phyloP scores from a whole-genome alignment of 179 eudicot species.

The Silene vulgaris region DNA sequence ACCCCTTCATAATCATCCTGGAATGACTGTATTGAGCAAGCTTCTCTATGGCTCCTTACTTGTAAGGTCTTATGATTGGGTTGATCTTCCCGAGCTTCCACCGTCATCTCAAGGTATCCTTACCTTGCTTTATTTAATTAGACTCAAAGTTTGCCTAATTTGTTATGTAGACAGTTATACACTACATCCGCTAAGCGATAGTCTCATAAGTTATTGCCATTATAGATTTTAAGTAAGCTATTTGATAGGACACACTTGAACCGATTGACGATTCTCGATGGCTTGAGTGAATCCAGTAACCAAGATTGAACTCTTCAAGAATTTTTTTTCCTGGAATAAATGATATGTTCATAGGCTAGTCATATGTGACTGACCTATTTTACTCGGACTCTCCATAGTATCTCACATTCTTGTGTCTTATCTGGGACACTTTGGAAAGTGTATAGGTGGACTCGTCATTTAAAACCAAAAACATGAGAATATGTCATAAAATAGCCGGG shows the following conservation, averaged over 20 bases:
- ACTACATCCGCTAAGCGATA: background rate
- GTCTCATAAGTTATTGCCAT: background rate
- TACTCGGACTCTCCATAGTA: too few relatives aligned
- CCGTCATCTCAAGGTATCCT: constrained; percentile 55
- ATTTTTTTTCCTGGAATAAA: background rate
- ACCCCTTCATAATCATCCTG: constrained; percentile 97
- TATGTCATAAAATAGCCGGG: too few relatives aligned
- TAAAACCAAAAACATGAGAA: too few relatives aligned
- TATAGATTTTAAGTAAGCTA: background rate
- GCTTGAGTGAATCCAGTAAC: background rate
- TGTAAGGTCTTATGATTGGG: constrained; percentile 85
- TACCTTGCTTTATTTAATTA: background rate
- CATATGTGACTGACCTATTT: background rate
- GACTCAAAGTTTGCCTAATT: background rate
- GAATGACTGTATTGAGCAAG: constrained; percentile 98
- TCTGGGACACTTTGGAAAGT: too few relatives aligned
- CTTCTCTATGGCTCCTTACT: constrained; percentile 77
- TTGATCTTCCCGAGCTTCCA: constrained; percentile 56
- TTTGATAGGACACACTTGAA: background rate
- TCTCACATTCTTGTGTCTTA: too few relatives aligned
- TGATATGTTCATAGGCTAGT: background rate
- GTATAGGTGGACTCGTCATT: too few relatives aligned
- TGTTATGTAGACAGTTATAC: background rate
- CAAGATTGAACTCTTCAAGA: background rate
- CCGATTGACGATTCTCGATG: background rate